A percentile compares a stretch with the other conserved stretches of the same genome.
These are phyloP conservation scores for Oryza coarctata DNA, from an alignment of 176 grass and related monocot genomes.

Conservation along the genomic window DNA sequence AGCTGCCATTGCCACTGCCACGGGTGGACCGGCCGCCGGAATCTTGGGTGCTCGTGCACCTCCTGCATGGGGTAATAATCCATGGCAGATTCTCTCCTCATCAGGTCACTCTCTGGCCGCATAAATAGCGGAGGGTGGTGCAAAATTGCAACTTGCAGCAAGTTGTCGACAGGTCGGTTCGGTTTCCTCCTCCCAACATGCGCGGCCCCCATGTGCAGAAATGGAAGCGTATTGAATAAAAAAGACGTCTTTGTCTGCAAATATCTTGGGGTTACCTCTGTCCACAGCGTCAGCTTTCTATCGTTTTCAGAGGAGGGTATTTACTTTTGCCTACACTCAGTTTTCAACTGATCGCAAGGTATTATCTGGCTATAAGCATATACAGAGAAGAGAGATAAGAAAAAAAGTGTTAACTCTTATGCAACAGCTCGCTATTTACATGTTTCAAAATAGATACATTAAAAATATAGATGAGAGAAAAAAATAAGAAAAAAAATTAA, in stretches of 20 bases:
- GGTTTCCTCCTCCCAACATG: background rate
- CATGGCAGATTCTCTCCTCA: background rate
- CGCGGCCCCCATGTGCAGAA: slow-evolving; percentile 20
- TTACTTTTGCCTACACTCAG: no score
- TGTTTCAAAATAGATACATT: no score
- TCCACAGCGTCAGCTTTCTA: background rate
- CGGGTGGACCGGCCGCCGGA: background rate
- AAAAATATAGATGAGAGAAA: no score
- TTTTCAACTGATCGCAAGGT: no score
- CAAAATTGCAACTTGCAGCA: slow-evolving; percentile 26
- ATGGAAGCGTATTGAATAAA: background rate
- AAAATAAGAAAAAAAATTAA: no score
- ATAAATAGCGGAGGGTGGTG: slow-evolving; percentile 4
- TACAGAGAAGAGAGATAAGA: no score
- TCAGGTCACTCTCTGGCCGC: background rate
- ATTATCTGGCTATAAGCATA: no score
- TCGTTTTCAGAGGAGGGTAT: background rate
- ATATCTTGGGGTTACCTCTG: background rate
- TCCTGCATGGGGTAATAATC: slow-evolving; percentile 34
- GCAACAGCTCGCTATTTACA: no score
- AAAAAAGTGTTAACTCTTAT: no score
- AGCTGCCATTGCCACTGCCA: slow-evolving; percentile 43
- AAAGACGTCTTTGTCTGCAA: background rate
- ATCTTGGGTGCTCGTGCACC: background rate
- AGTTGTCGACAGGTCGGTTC: background rate